phyloP scores from a whole-genome alignment of 2,329 filamentous ascomycete species.

The Thelonectria rubi region DNA sequence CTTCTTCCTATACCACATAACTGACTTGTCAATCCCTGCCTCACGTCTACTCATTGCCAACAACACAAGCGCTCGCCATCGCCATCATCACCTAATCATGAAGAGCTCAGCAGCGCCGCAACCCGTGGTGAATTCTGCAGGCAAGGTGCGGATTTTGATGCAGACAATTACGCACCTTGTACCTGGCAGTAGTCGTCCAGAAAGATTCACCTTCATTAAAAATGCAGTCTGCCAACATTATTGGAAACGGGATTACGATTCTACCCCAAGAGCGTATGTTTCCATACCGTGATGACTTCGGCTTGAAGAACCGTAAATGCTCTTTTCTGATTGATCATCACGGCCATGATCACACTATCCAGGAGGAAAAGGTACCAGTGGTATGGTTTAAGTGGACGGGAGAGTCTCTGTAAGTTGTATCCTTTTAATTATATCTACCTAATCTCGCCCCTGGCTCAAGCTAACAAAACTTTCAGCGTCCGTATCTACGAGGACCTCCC shows the following conservation, averaged over 20 bases:
- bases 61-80: too few species aligned
- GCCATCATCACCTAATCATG: too few species aligned
- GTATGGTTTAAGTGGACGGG: slow-evolving; percentile 32
- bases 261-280: slow-evolving; percentile 15
- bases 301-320: slow-evolving; percentile 22
- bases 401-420: slow-evolving; percentile 25
- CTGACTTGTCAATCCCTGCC: too few species aligned
- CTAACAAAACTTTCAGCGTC: slow-evolving; percentile 14
- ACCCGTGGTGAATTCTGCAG: too few species aligned
- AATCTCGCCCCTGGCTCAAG: background rate
- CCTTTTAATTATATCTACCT: slow-evolving; percentile 1
- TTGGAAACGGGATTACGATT: slow-evolving; percentile 29
- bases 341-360: slow-evolving; percentile 19
- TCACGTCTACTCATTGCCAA: too few species aligned
- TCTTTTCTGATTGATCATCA: slow-evolving; percentile 32
- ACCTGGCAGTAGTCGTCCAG: slow-evolving; percentile 20
- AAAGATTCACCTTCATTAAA: slow-evolving; percentile 19
- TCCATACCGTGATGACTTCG: slow-evolving; percentile 20
- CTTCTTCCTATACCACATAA: too few species aligned
- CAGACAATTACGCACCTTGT: slow-evolving; percentile 26
- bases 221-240: slow-evolving; percentile 25
- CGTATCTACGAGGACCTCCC: slow-evolving; percentile 14
- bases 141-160: slow-evolving; percentile 25
- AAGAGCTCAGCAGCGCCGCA: too few species aligned
- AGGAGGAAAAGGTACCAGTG: slow-evolving; percentile 23